Evolutionary conservation across 2,329 filamentous ascomycete genomes (phyloP).

Genomic region (Pyrenochaeta sp.): DNA sequence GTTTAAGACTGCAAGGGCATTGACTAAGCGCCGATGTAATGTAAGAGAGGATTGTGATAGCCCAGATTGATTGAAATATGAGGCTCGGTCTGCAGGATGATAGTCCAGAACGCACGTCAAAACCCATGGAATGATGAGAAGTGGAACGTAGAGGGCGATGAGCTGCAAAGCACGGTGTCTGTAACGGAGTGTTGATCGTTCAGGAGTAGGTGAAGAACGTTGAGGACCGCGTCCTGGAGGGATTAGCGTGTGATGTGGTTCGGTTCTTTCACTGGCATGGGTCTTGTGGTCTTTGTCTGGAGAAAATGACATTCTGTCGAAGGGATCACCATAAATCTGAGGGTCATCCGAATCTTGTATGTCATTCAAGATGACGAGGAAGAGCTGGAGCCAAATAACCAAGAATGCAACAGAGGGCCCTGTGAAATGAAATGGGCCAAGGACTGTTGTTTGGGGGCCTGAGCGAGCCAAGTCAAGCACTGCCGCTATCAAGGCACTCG

Average conservation of each 20-base stretch:
- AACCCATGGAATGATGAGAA: not conserved
- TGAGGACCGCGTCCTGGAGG: not conserved
- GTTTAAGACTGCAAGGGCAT: not conserved
- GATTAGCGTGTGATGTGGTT: not conserved
- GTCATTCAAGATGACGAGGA: too few relatives aligned
- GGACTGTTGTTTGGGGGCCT: too few relatives aligned
- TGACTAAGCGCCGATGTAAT: not conserved
- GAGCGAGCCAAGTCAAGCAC: too few relatives aligned
- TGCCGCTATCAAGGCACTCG: too few relatives aligned
- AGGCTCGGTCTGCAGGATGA: not conserved
- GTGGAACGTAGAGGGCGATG: not conserved
- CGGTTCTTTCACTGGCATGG: not conserved
- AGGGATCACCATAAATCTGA: too few relatives aligned
- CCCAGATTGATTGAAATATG: not conserved
- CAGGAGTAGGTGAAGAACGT: not conserved
- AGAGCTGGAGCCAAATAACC: too few relatives aligned
- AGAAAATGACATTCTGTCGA: not conserved
- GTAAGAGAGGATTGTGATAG: not conserved
- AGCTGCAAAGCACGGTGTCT: constrained; percentile 8
- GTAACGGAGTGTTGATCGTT: constrained; percentile 6
- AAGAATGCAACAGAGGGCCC: too few relatives aligned
- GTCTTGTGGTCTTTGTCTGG: not conserved
- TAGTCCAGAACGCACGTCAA: constrained; percentile 4
- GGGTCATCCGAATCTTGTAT: too few relatives aligned
- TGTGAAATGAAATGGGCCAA: too few relatives aligned